Base-by-base conservation (phyloP, 2,329 filamentous ascomycete species). In the Stagonosporopsis cucurbitacearum region DNA sequence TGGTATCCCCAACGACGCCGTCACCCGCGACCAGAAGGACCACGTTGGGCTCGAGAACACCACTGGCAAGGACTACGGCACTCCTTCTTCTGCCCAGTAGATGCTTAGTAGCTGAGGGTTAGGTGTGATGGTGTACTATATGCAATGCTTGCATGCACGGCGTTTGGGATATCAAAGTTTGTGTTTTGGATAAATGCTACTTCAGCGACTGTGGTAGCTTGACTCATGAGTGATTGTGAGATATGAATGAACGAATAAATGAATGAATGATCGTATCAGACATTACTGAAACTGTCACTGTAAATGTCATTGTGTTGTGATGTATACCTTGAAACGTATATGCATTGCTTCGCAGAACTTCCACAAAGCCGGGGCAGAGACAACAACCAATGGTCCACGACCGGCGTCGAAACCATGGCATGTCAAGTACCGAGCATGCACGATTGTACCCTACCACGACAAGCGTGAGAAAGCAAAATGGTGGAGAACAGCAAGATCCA, bases 1-100 rank as follows among this genome's bases (percentile, higher is more conserved):
- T 9, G 80, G 79, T 2, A 75, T 85, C 20, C 86, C 86, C 17
- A 84, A 83, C 70, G 87, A 90, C 73, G 86, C 85, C 41, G 78
- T 79, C n/a, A 73, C 79, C 15, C 75, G 78, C 46, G 83, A 79
- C 61, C 66, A 71, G 48, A 79, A 77, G 73, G 50, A 75, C 51
- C 76, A 78, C 65, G 44, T 64, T n/a, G 75, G 74, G 20, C 65
- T 80, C 28, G 73, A 59, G 50, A 62, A 80, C 44, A 82, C 79
- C 20, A 76, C 76, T 12, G 36, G 47, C 23, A 32, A 49, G 50
- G 35, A 52, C 54, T 54, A 26, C 7, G 54, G 50, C 4, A 53
- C 50, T 11, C 54, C 50, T 17, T 33, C 50, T 22, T 40, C 30
- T 6, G 44, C 54, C 7, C 35, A 39, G 36, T 53, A 57, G 40